A percentile compares a stretch with the other conserved stretches of the same genome.
Conservation (phyloP, 2,329 filamentous ascomycete genomes). For the Metarhizium brunneum region DNA sequence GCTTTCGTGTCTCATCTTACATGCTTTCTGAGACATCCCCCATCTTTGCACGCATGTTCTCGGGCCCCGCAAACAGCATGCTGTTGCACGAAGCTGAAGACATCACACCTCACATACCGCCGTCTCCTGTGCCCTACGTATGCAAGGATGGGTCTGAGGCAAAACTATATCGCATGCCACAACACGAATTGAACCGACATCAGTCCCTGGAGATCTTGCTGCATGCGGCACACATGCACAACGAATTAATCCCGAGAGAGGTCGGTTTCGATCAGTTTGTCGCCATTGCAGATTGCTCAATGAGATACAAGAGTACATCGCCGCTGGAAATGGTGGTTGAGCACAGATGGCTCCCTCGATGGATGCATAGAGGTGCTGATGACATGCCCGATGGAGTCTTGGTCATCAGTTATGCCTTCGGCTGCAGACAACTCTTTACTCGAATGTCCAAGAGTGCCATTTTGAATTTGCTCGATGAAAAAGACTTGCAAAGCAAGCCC, state of each 20-base stretch:
- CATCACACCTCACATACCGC: conserved; percentile 24
- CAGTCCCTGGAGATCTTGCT: conserved; percentile 35
- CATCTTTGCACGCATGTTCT: conserved; percentile 40
- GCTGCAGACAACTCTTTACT: conserved; percentile 37
- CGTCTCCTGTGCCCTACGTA: conserved; percentile 24
- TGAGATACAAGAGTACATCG: conserved; percentile 41
- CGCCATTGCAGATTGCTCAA: conserved; percentile 39
- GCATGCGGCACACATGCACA: conserved; percentile 42
- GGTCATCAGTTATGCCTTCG: conserved; percentile 44
- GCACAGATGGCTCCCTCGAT: conserved; percentile 41
- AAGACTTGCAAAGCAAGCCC: conserved; percentile 30
- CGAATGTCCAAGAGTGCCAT: conserved; percentile 40
- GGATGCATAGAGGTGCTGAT: conserved; percentile 38
- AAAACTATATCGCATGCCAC: conserved; percentile 43
- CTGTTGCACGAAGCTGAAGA: conserved; percentile 27
- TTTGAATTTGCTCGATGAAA: conserved; percentile 33
- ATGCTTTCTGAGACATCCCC: conserved; percentile 42
- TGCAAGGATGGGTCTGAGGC: conserved; percentile 35
- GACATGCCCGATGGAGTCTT: conserved; percentile 40
- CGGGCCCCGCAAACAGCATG: conserved; percentile 18
- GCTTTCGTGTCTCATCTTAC: conserved; percentile 43
- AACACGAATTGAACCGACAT: conserved; percentile 34
- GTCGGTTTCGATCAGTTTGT: conserved; percentile 40
- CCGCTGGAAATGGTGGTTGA: conserved; percentile 42
- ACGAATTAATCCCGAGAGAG: conserved; percentile 33